These are phyloP conservation scores for Lipomyces chichibuensis DNA, from an alignment of 805 yeast species.

Conservation along the genomic window DNA sequence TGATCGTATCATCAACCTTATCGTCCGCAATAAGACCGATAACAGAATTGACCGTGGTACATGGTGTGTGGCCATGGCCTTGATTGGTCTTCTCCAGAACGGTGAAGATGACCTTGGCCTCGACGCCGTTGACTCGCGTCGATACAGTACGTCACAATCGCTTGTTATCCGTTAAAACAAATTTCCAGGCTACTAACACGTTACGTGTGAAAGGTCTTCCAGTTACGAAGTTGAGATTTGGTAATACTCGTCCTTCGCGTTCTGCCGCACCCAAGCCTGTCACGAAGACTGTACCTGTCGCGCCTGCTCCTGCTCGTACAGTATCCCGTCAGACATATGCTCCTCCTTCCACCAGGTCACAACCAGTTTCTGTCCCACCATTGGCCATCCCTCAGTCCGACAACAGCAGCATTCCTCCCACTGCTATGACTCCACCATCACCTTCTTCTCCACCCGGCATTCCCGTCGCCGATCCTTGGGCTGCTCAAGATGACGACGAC, in stretches of 20 bases:
- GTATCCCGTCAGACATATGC: conserved; percentile 13
- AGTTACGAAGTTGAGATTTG: conserved; percentile 13
- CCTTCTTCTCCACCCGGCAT: conserved; percentile 32
- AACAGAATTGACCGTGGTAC: conserved; percentile 37
- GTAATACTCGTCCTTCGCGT: conserved; percentile 1
- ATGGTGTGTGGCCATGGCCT: conserved; percentile 44
- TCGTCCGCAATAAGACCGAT: conserved; percentile 35
- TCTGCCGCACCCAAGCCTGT: neutral
- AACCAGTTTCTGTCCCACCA: conserved; percentile 16
- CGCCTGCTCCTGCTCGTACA: conserved; percentile 1
- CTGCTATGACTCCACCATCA: conserved; percentile 33
- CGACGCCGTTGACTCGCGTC: conserved; percentile 39
- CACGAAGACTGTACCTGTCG: neutral
- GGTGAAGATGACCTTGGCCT: conserved; percentile 42
- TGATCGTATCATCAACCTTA: conserved; percentile 21
- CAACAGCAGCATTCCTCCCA: conserved; percentile 18
- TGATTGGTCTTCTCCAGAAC: conserved; percentile 43
- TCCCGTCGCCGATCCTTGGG: conserved; percentile 32
- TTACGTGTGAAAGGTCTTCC: conserved; percentile 19
- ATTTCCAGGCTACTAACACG: neutral
- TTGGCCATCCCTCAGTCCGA: conserved; percentile 3
- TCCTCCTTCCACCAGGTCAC: conserved; percentile 7
- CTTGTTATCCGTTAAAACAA: neutral
- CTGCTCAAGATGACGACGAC: conserved; percentile 19
- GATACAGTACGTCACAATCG: conserved; percentile 24